Base-by-base conservation (phyloP, 2,329 filamentous ascomycete genomes). In the Herpotrichia juniperi region DNA sequence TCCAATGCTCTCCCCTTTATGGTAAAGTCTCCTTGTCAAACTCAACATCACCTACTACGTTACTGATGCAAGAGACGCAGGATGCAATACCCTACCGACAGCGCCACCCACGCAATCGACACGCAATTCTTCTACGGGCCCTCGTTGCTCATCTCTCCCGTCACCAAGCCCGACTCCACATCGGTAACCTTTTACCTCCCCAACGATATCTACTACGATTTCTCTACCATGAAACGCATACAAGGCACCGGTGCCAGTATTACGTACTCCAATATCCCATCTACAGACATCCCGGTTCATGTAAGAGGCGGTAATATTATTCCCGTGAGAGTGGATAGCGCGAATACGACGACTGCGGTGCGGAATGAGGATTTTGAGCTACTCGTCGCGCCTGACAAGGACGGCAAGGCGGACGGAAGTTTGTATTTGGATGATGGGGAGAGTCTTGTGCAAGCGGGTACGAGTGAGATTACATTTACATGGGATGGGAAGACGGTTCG, bases 391-490 rank as follows among this genome's bases (percentile, higher is more conserved):
- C 80, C 88, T 0, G 84, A 83, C 14, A 66, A 69, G 2, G 76
- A 87, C 49, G 88, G 86, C 1, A 83, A 76, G 12, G 90, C 90
- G 0, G 69, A 69, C 1, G 91, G 91, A 0, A 78, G 79, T 50
- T 76, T 94, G 50, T 93, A 93, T 68, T 74, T 93, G 6, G 91
- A 94, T 62, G 90, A 96, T 56, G 91, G 91, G 2, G 84, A 86
- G 44, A 87, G 83, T 30, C 57, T 92, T 46, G 75, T 83, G 55
- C 89, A 89, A 68, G 58, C 72, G 14, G 75, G 66, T 0, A 84
- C 79, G 16, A 85, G 81, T 10, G 74, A 82, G 46, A 80, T 91
- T 53, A 72, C 74, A 17, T 89, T 92, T 63, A 66, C 69, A 12
- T 91, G 85, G 65, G 75, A 79, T 48, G 71, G 80, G 2, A 80